Conservation (phyloP, 2,329 filamentous ascomycete genomes). For the Pseudogymnoascus sp. region DNA sequence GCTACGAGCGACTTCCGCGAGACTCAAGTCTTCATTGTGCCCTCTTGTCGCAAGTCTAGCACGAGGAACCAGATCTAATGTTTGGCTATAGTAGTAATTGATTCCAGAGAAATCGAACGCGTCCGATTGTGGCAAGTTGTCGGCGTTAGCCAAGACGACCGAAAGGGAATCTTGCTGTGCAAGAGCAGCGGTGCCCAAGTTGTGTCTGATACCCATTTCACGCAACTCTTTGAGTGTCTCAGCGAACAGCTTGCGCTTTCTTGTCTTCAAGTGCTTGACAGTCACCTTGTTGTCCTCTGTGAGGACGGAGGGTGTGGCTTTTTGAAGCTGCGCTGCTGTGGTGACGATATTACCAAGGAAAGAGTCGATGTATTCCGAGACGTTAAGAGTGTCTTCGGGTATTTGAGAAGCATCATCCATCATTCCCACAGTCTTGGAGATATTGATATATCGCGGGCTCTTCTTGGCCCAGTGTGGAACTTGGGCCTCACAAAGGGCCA, state of each 20-base stretch:
- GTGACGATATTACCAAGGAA: slow-evolving; percentile 64
- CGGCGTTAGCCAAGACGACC: slow-evolving; percentile 56
- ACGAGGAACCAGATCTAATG: slow-evolving; percentile 64
- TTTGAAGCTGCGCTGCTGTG: slow-evolving; percentile 66
- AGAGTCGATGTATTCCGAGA: slow-evolving; percentile 51
- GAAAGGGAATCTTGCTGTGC: slow-evolving; percentile 66
- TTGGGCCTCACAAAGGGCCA: slow-evolving; percentile 20
- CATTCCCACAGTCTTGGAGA: slow-evolving; percentile 60
- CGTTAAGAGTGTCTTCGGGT: slow-evolving; percentile 46
- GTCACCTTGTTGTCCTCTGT: slow-evolving; percentile 79
- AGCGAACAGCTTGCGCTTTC: slow-evolving; percentile 84
- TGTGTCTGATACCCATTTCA: slow-evolving; percentile 83
- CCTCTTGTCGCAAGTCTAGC: slow-evolving; percentile 61
- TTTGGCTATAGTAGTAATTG: slow-evolving; percentile 71
- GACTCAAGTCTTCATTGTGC: slow-evolving; percentile 78
- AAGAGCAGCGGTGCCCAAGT: slow-evolving; percentile 67
- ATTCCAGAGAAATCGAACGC: slow-evolving; percentile 34
- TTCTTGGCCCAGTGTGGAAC: slow-evolving; percentile 36
- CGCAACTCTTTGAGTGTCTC: slow-evolving; percentile 78
- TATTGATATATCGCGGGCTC: slow-evolving; percentile 64
- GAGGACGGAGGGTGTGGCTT: slow-evolving; percentile 72
- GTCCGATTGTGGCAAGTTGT: slow-evolving; percentile 29
- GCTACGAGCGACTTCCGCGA: slow-evolving; percentile 71
- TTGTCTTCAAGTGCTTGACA: slow-evolving; percentile 82
- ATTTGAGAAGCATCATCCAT: slow-evolving; percentile 60